Conservation (phyloP, 169 alveolate genomes). For the Perkinsus chesapeaki region DNA sequence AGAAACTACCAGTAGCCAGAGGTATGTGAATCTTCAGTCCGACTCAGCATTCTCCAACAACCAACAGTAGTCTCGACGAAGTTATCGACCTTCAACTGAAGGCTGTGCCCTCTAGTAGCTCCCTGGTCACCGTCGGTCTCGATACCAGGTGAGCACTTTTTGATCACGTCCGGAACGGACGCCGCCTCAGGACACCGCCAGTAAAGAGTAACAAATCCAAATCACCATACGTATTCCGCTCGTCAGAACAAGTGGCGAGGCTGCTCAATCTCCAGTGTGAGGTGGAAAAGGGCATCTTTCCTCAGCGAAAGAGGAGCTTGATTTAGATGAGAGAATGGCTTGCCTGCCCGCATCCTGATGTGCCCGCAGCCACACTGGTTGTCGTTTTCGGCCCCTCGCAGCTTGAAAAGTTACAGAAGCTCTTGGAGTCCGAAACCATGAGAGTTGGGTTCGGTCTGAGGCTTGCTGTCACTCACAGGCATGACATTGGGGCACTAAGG, state of each 20-base stretch:
- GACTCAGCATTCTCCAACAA: neutral
- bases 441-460: neutral
- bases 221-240: neutral
- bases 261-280: neutral
- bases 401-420: neutral
- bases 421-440: neutral
- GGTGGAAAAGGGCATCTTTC: neutral
- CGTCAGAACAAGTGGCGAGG: neutral
- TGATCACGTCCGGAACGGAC: neutral
- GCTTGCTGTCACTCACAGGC: neutral
- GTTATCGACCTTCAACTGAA: neutral
- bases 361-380: neutral
- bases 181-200: neutral
- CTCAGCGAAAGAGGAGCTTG: neutral
- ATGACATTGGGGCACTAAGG: neutral
- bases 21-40: neutral
- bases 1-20: neutral
- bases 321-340: neutral
- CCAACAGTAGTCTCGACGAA: neutral
- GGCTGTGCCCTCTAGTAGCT: neutral
- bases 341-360: neutral
- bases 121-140: neutral
- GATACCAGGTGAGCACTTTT: neutral
- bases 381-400: neutral
- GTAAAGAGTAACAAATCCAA: neutral